These are phyloP conservation scores for Chloranthus sessilifolius DNA, from an alignment of 164 flowering plant species.

Conservation along the genomic window DNA sequence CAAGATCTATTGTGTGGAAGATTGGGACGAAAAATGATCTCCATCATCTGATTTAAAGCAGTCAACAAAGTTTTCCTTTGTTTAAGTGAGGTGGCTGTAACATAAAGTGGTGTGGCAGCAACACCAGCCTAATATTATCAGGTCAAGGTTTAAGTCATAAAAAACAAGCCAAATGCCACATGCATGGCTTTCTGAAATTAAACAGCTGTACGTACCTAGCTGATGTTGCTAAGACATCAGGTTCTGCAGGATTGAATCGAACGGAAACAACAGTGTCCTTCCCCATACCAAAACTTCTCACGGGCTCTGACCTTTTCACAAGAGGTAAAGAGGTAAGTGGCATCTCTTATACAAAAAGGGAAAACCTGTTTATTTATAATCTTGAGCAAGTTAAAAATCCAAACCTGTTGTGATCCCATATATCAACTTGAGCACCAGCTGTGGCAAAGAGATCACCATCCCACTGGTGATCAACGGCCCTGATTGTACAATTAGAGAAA, in stretches of 20 bases:
- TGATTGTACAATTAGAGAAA: too few species aligned
- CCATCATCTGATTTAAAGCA: too few species aligned
- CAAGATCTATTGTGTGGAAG: too few species aligned
- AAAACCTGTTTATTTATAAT: not conserved
- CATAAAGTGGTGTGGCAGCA: too few species aligned
- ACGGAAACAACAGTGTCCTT: conserved; percentile 66
- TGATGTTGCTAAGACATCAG: conserved; percentile 77
- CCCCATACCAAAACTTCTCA: conserved; percentile 81
- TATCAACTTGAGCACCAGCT: conserved; percentile 90
- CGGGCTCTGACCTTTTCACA: conserved; percentile 74
- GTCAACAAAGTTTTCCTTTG: too few species aligned
- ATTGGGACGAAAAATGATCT: too few species aligned
- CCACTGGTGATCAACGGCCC: conserved; percentile 94
- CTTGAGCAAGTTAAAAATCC: not conserved
- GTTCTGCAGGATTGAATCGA: conserved; percentile 88
- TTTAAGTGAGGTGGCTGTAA: too few species aligned
- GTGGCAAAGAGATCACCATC: conserved; percentile 84
- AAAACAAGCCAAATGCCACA: too few species aligned
- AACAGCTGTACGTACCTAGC: conserved; percentile 45
- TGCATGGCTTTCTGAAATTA: too few species aligned
- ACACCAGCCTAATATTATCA: too few species aligned
- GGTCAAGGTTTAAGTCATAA: too few species aligned
- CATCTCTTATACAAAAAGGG: conserved; percentile 8
- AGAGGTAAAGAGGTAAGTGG: too few species aligned
- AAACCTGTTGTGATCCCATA: conserved; percentile 96